Base-by-base conservation (phyloP, 169 alveolate genomes). In the Babesia ovata region DNA sequence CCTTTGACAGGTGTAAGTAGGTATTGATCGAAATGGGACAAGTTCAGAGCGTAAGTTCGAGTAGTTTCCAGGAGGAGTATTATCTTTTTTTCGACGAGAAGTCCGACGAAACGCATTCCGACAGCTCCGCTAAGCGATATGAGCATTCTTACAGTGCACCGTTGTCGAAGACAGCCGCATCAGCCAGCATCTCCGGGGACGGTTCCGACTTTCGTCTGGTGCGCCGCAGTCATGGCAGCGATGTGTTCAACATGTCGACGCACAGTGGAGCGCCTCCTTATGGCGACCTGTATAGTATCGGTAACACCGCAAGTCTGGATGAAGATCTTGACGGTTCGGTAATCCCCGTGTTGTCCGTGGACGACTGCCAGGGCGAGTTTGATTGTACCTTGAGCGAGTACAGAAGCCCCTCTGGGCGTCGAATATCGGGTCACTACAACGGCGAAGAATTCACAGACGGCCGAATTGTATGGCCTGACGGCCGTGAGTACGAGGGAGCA, bases 361-460 rank as follows among this genome's bases (percentile, higher is more conserved):
- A 92, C 6, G 91, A 84, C 9, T 84, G 91, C 82, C 59, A 49
- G 24, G 67, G 83, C 59, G 84, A 83, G 71, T 28, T 52, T 10
- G 86, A 86, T 92, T 75, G 85, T 50, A 92, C 91, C 14, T 72
- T 70, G 49, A 90, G 92, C 1, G 75, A 45, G 22, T 86, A 86
- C 62, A 36, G 24, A 44, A 85, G 94, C 88, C 84, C 85, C 10
- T 91, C 88, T 48, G 94, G 94, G 36, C 65, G 94, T 21, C 73
- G 33, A 39, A 85, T 86, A 57, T 75, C 84, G 56, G 91, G 90
- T 28, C 84, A 81, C 75, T 48, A 49, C 28, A 72, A 85, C 33
- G 93, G 91, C 69, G 84, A 71, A 48, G 88, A 79, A 61, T 79
- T 85, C 53, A 88, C 86, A 13, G 74, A 77, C 67, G 95, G 95